These are phyloP conservation scores for Truncatella angustata DNA, from an alignment of 2,329 filamentous ascomycete genomes.

Conservation along the genomic window DNA sequence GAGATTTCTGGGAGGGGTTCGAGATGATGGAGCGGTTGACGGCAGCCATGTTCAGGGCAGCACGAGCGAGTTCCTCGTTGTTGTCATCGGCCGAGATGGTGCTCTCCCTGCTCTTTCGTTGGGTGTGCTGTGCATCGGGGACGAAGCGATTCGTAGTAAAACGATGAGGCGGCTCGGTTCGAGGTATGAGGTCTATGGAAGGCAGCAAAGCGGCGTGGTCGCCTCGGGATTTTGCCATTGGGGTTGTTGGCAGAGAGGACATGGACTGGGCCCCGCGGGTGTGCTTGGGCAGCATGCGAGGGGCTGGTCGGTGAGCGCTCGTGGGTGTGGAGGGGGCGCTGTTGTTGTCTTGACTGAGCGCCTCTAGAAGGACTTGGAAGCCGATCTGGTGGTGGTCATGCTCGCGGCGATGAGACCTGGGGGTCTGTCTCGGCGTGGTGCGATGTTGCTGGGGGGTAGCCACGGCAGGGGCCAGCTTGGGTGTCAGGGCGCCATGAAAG, in stretches of 20 bases:
- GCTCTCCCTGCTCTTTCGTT: slow-evolving; percentile 74
- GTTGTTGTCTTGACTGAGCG: slow-evolving; percentile 73
- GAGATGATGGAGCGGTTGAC: slow-evolving; percentile 36
- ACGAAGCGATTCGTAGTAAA: slow-evolving; percentile 38
- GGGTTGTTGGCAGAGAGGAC: slow-evolving; percentile 80
- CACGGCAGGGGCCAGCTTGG: slow-evolving; percentile 46
- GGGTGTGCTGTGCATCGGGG: slow-evolving; percentile 43
- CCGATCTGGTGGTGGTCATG: slow-evolving; percentile 55
- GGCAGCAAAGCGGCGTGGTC: slow-evolving; percentile 56
- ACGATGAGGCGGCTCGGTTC: slow-evolving; percentile 54
- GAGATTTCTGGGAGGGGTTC: slow-evolving; percentile 24
- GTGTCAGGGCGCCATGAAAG: slow-evolving; percentile 61
- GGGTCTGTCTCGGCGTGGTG: slow-evolving; percentile 51
- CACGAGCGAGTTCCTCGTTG: slow-evolving; percentile 55
- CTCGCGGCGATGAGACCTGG: slow-evolving; percentile 24
- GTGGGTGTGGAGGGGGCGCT: slow-evolving; percentile 73
- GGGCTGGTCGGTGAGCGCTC: slow-evolving; percentile 41
- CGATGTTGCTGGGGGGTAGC: slow-evolving; percentile 45
- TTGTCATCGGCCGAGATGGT: slow-evolving; percentile 74
- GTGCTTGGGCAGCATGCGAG: slow-evolving; percentile 59
- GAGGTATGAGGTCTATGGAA: slow-evolving; percentile 60
- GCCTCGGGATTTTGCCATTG: slow-evolving; percentile 51
- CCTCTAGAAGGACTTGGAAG: slow-evolving; percentile 78
- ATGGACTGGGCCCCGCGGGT: slow-evolving; percentile 76
- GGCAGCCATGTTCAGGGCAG: slow-evolving; percentile 52